Evolutionary conservation across 129 eudicot genomes (phyloP), one percentile per base, ranked within the genome.

Genomic region (Pseudognaphalium luteoalbum): DNA sequence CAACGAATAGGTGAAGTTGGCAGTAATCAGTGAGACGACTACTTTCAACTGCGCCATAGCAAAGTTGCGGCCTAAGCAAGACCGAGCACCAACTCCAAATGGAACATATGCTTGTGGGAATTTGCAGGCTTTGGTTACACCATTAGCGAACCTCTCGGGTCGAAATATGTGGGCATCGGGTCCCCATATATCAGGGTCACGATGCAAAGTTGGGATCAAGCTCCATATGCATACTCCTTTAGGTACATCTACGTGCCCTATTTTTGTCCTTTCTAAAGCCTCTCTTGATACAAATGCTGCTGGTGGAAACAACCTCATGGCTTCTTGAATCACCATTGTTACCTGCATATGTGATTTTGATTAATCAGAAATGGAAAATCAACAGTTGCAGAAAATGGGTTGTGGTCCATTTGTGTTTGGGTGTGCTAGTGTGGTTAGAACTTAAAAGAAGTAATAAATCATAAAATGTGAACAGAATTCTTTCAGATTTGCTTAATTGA

Each of bases 161-260:
- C 81, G 78, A 79, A 92, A 92, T 71, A 79, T 80, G 19, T 88
- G 88, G 28, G 86, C 92, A 21, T 92, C 92, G 3, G 78, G 80
- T 21, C 98, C 98, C 98, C 98, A 92, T 7, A 87, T 86, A 5
- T 86, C 85, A 7, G 86, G 87, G 68, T 92, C 96, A 2, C 96
- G 87, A 71, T 92, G 98, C 52, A 92, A 76, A 2, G 98, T 89
- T 3, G 98, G 98, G 72, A 92, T 92, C 85, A 92, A 78, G 57
- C 90, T 92, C 98, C 98, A 92, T 50, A 88, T 80, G 84, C 98
- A 90, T 60, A 89, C 94, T 11, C 98, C 98, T 78, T 88, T 92
- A 0, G 96, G 98, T 20, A 92, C 90, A 2, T 72, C 80, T 3
- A 92, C 59, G 25, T 82, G 81, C 41, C 98, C 98, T 6, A 90